Evolutionary conservation across 495 filamentous ascomycete species (phyloP).

Genomic region (Cercophora sp.): DNA sequence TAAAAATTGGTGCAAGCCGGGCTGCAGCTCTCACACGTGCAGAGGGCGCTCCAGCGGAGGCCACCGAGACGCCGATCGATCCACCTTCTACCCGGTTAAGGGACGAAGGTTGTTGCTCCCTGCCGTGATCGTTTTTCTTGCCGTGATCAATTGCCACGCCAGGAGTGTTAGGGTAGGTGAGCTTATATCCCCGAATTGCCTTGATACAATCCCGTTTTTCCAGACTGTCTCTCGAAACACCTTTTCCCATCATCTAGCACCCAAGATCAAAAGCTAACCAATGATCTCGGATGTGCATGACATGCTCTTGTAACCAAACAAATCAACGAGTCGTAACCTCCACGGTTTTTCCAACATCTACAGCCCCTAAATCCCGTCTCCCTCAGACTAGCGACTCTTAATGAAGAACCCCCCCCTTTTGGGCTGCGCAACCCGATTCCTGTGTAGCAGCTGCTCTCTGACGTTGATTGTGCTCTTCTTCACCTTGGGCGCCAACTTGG

Average conservation of each 20-base stretch:
- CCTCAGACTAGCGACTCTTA: slow-evolving; percentile 23
- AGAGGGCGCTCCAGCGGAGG: no score
- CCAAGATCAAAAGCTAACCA: not conserved
- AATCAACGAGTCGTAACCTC: not conserved
- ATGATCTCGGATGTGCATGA: not conserved
- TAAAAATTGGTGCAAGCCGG: not conserved
- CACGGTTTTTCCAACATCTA: not conserved
- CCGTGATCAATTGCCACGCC: not conserved
- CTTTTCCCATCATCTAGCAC: not conserved
- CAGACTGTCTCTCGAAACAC: not conserved
- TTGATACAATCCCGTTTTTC: not conserved
- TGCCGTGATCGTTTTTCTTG: no score
- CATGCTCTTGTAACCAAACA: not conserved
- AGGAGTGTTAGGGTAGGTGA: no score
- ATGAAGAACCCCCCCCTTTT: slow-evolving; percentile 38
- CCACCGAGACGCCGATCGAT: no score
- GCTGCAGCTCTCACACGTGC: slow-evolving; percentile 7
- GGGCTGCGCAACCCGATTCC: slow-evolving; percentile 25
- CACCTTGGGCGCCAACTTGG: slow-evolving; percentile 36
- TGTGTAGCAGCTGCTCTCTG: slow-evolving; percentile 35
- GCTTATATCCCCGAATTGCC: not conserved
- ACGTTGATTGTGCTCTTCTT: slow-evolving; percentile 27
- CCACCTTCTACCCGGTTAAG: no score
- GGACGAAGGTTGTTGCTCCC: no score
- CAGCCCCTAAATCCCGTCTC: not conserved